These are phyloP conservation scores for Pythium scleroteichum DNA, from an alignment of 352 stramenopile species.

Conservation along the genomic window DNA sequence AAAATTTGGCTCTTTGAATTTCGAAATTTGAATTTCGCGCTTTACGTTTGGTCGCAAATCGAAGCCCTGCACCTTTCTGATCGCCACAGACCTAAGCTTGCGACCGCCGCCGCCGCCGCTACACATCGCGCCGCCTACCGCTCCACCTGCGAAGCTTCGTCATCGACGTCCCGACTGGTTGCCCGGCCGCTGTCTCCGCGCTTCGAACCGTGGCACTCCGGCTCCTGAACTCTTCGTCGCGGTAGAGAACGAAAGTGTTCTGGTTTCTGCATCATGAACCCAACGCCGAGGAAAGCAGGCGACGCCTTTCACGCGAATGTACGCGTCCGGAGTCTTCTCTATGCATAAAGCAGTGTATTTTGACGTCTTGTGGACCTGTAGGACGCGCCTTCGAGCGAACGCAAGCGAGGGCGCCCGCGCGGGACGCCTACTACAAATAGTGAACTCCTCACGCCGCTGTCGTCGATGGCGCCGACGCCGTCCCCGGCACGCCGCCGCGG, in stretches of 20 bases:
- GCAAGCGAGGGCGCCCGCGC: slow-evolving; percentile 15
- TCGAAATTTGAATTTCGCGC: slow-evolving; percentile 38
- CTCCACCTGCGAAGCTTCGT: not conserved
- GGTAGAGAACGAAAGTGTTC: not conserved
- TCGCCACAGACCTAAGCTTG: not conserved
- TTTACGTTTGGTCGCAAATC: slow-evolving; percentile 29
- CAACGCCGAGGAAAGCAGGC: slow-evolving; percentile 12
- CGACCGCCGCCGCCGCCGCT: not conserved
- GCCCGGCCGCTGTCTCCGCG: not conserved
- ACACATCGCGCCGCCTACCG: not conserved
- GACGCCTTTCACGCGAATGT: slow-evolving; percentile 6
- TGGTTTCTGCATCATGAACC: slow-evolving; percentile 6
- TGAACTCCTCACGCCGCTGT: slow-evolving; percentile 4
- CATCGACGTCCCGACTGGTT: no score
- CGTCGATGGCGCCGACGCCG: slow-evolving; percentile 10
- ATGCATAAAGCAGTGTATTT: not conserved
- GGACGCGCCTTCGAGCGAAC: slow-evolving; percentile 15
- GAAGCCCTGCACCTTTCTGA: slow-evolving; percentile 11
- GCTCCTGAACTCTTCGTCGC: not conserved
- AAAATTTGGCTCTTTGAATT: slow-evolving; percentile 28
- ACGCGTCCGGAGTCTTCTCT: not conserved
- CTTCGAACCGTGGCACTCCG: slow-evolving; percentile 8
- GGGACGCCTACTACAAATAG: not conserved
- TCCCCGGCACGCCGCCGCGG: slow-evolving; percentile 39
- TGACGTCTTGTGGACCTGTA: slow-evolving; percentile 1